Percentiles rank a stretch among this genome's conserved stretches.
phyloP scores from a whole-genome alignment of 2,329 filamentous ascomycete species.

The Claviceps monticola region DNA sequence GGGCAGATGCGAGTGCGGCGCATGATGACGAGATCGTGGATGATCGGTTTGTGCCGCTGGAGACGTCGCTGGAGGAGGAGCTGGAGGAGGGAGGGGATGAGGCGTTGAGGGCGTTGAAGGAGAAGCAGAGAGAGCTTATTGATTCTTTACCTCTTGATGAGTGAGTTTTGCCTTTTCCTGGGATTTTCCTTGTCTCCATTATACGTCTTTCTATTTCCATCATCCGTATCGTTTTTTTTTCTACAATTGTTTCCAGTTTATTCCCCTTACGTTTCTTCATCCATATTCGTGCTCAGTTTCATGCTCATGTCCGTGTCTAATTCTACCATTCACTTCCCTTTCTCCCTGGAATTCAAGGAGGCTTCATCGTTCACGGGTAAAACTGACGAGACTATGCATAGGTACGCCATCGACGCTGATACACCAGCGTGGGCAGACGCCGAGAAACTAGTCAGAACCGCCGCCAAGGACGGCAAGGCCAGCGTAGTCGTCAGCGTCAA shows the following conservation, averaged over 20 bases:
- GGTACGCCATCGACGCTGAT: slow-evolving; percentile 52
- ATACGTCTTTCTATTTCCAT: neutral
- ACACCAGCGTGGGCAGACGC: slow-evolving; percentile 51
- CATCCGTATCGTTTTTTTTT: neutral
- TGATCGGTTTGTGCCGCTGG: slow-evolving; percentile 55
- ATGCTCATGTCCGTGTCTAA: too few relatives aligned
- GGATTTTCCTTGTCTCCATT: neutral
- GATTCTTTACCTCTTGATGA: slow-evolving; percentile 80
- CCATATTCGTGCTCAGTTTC: too few relatives aligned
- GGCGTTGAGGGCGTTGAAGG: slow-evolving; percentile 53
- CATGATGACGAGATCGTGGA: slow-evolving; percentile 57
- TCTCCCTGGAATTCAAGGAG: too few relatives aligned
- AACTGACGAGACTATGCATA: slow-evolving; percentile 14
- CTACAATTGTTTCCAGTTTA: neutral
- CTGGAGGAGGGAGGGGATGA: slow-evolving; percentile 72
- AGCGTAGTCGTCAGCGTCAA: slow-evolving; percentile 68
- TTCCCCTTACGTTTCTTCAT: too few relatives aligned
- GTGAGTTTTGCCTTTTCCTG: slow-evolving; percentile 11
- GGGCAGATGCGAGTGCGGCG: slow-evolving; percentile 45
- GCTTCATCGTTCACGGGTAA: too few relatives aligned
- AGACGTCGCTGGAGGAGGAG: slow-evolving; percentile 62
- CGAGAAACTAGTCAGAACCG: slow-evolving; percentile 58
- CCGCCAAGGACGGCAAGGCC: slow-evolving; percentile 38
- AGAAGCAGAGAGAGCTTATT: slow-evolving; percentile 78
- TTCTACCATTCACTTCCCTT: too few relatives aligned